Base-by-base conservation (phyloP, 148 eudicot species). In the Nyssa sinensis region DNA sequence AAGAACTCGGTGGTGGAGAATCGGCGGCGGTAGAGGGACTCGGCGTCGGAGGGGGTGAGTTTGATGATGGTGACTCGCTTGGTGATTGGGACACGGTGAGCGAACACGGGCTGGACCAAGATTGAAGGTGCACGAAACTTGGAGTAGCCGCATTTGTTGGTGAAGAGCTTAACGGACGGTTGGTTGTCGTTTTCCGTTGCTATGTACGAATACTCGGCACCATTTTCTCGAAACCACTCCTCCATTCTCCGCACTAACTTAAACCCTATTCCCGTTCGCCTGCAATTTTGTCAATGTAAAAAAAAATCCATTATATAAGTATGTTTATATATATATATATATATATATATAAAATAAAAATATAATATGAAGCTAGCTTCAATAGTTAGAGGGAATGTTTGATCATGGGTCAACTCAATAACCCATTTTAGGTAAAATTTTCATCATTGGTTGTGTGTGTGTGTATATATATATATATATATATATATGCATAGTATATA, bases 1-100 rank as follows among this genome's bases (percentile, higher is more conserved):
- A 91, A 93, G 78, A 93, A 93, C 81, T 93, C 98, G 49, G 86
- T 85, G 71, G 92, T 82, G 63, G 92, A 81, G 84, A 88, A 91
- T 0, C 84, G 88, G 64, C 67, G 66, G 30, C 96, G 96, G 83
- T 93, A 93, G 84, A 93, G 84, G 17, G 55, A 11, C 32, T 88
- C 96, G 2, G 98, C 94, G 25, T 93, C 94, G 7, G 83, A 41
- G 0, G 88, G 80, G 7, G 75, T 37, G 71, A 93, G 92, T 17
- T 77, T 77, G 63, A 89, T 41, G 65, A 91, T 64, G 39, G 73
- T 30, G 60, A 84, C 80, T 57, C 83, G 80, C 17, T 49, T 39
- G 0, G 84, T 61, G 53, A 84, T 37, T 66, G 77, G 79, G 71
- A 77, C 72, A 4, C 81, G 87, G 75, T 93, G 98, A 33, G 89